phyloP scores from a whole-genome alignment of 2,329 filamentous ascomycete genomes.

The Grosmannia clavigera region DNA sequence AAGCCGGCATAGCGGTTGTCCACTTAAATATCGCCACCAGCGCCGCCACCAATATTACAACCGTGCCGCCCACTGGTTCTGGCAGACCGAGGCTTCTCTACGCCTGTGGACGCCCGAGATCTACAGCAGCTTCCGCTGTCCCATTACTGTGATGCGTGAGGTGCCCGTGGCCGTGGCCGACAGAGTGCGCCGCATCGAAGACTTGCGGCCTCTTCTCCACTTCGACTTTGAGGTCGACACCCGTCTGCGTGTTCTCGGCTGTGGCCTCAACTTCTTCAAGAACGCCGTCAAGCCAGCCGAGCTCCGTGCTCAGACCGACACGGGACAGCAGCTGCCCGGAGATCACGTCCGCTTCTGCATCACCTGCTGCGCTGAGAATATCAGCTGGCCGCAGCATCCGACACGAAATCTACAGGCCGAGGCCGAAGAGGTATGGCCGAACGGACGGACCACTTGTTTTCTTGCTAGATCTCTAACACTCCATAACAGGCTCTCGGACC shows the following conservation, averaged over 20 bases:
- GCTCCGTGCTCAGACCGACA: constrained; percentile 13
- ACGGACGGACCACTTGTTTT: no score
- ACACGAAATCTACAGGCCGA: constrained; percentile 15
- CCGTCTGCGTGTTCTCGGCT: constrained; percentile 14
- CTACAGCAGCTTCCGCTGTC: constrained; percentile 14
- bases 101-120: constrained; percentile 18
- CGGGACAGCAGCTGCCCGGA: constrained; percentile 10
- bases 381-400: constrained; percentile 14
- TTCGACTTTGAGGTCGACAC: constrained; percentile 16
- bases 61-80: constrained; percentile 15
- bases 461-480: neutral
- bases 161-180: constrained; percentile 13
- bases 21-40: neutral
- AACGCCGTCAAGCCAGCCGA: constrained; percentile 12
- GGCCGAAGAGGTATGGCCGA: constrained; percentile 8
- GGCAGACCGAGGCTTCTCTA: constrained; percentile 15
- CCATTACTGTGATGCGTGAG: constrained; percentile 14
- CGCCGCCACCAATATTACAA: constrained; percentile 11
- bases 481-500: neutral
- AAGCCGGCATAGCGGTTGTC: neutral
- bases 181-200: constrained; percentile 3
- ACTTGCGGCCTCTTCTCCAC: constrained; percentile 12
- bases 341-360: constrained; percentile 13
- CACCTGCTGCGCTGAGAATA: constrained; percentile 12
- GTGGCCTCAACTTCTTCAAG: constrained; percentile 10